Evolutionary conservation across 257 asterid species (phyloP).

Genomic region (Solanum pennellii): DNA sequence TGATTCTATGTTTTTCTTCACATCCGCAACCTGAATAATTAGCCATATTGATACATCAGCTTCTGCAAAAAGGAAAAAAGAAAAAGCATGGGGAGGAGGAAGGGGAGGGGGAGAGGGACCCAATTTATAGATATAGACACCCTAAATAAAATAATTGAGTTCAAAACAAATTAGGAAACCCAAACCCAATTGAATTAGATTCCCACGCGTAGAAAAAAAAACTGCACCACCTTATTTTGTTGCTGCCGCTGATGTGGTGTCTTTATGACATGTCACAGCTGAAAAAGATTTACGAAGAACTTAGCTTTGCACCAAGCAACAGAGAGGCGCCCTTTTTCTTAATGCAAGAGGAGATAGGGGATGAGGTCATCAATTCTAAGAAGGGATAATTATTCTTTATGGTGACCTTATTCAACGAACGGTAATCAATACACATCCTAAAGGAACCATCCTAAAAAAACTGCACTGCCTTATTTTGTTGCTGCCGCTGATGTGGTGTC

Average conservation of each 20-base stretch:
- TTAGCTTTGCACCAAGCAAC: too few species aligned
- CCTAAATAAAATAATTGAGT: not conserved
- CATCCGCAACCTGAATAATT: conserved; percentile 50
- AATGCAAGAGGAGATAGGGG: too few species aligned
- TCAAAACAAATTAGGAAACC: not conserved
- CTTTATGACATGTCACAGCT: too few species aligned
- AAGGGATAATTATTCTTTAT: too few species aligned
- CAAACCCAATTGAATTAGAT: not conserved
- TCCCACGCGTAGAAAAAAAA: not conserved
- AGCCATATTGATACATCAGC: not conserved
- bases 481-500: too few species aligned
- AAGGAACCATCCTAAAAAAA: too few species aligned
- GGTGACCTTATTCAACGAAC: too few species aligned
- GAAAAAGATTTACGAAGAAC: too few species aligned
- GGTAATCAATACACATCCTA: too few species aligned
- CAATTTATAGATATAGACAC: not conserved
- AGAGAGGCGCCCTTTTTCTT: too few species aligned
- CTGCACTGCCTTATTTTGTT: too few species aligned
- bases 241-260: not conserved
- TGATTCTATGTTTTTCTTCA: conserved; percentile 65
- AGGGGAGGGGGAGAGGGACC: not conserved
- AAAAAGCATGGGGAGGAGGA: not conserved
- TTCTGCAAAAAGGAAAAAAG: not conserved
- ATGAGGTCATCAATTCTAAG: too few species aligned
- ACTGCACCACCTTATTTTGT: not conserved